phyloP scores from a whole-genome alignment of 208 protist species.

The Wallacemonas sp. region DNA sequence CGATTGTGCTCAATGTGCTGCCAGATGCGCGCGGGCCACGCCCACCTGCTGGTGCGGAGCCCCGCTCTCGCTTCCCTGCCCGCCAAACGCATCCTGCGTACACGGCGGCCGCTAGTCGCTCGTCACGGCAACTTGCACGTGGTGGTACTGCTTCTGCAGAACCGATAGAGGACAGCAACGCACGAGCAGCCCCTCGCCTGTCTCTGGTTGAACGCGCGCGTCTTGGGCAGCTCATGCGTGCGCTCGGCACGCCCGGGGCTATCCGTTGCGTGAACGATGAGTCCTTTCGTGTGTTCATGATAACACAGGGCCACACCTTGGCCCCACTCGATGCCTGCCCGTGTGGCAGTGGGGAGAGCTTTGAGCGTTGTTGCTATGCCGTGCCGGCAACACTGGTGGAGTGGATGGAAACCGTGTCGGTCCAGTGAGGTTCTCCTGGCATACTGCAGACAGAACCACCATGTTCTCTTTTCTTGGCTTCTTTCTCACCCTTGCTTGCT shows the following conservation, averaged over 20 bases:
- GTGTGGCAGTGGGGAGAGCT: conserved; percentile 51
- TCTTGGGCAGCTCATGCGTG: conserved; percentile 25
- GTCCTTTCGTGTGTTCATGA: conserved; percentile 28
- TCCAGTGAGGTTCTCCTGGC: too few relatives aligned
- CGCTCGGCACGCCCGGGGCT: conserved; percentile 37
- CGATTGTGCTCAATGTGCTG: conserved; percentile 17
- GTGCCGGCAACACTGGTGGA: conserved; percentile 35
- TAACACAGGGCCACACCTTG: conserved; percentile 10
- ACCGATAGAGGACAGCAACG: too few relatives aligned
- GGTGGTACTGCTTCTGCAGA: too few relatives aligned
- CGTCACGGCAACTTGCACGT: too few relatives aligned
- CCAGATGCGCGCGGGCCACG: neutral
- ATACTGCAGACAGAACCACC: too few relatives aligned
- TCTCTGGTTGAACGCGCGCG: conserved; percentile 9
- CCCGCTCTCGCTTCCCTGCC: too few relatives aligned
- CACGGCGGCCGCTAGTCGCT: too few relatives aligned
- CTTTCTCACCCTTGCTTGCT: too few relatives aligned
- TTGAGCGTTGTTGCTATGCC: conserved; percentile 40
- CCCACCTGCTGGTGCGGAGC: too few relatives aligned
- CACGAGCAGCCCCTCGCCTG: neutral
- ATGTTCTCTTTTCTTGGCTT: too few relatives aligned
- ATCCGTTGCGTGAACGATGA: conserved; percentile 50
- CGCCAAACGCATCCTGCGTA: too few relatives aligned
- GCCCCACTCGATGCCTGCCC: conserved; percentile 21
- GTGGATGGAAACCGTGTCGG: neutral